Conservation (phyloP, 805 yeast genomes). For the Monosporozyma aerobia region DNA sequence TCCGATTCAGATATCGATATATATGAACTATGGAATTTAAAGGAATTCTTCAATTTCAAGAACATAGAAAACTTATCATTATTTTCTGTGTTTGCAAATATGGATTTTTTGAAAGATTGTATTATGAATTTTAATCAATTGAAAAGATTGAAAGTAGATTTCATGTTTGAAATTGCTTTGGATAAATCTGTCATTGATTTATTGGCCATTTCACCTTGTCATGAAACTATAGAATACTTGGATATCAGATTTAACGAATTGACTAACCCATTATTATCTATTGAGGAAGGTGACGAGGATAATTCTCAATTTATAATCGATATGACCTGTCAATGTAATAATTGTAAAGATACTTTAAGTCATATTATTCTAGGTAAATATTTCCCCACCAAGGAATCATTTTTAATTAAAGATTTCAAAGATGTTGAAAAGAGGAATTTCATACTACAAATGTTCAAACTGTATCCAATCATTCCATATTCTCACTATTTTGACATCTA, state of each 20-base stretch:
- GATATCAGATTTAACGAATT: slow-evolving; percentile 26
- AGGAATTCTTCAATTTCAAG: slow-evolving; percentile 25
- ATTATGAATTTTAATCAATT: slow-evolving; percentile 18
- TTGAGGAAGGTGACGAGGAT: slow-evolving; percentile 14
- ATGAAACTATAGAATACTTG: slow-evolving; percentile 23
- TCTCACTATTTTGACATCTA: slow-evolving; percentile 28
- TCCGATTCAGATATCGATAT: slow-evolving; percentile 10
- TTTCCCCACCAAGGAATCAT: slow-evolving; percentile 22
- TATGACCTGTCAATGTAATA: slow-evolving; percentile 20
- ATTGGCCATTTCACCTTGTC: slow-evolving; percentile 18
- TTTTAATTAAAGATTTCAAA: slow-evolving; percentile 12
- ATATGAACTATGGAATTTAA: slow-evolving; percentile 19
- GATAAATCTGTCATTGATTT: slow-evolving; percentile 13
- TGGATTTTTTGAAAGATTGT: slow-evolving; percentile 19
- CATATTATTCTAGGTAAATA: slow-evolving; percentile 25
- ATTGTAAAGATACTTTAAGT: slow-evolving; percentile 19
- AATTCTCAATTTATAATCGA: slow-evolving; percentile 13
- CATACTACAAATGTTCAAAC: slow-evolving; percentile 22
- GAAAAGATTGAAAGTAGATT: slow-evolving; percentile 30
- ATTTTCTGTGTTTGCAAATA: slow-evolving; percentile 26
- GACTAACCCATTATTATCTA: slow-evolving; percentile 15
- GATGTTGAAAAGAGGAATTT: slow-evolving; percentile 25
- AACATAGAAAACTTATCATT: slow-evolving; percentile 28
- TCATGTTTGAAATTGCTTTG: slow-evolving; percentile 21
- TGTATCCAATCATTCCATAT: slow-evolving; percentile 31